Base-by-base conservation (phyloP, 768 basidiomycete genomes). In the Suillus plorans region DNA sequence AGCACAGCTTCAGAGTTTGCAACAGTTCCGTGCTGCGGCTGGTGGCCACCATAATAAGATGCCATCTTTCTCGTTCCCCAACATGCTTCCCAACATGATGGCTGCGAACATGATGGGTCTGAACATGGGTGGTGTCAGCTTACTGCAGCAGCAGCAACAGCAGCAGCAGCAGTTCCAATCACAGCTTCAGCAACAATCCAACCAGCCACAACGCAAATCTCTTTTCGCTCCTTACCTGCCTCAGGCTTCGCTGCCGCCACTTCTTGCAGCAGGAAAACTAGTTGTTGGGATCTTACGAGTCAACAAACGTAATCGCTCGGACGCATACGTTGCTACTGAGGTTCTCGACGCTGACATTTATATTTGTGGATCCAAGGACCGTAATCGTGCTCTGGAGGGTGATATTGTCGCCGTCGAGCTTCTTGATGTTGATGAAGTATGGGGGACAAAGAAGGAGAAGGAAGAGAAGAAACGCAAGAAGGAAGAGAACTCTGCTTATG, bases 401-500 rank as follows among this genome's bases (percentile, higher is more conserved):
- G 97, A 99, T 73, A 97, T 99, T 63, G 95, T 99, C 64, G 97
- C 97, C 25, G 94, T 99, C 28, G 97, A 99, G 77, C 85, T 99
- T 53, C 84, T 99, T 63, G 97, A 99, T 70, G 97, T 99, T 31
- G 95, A 98, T 71, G 96, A 98, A 78, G 96, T 97, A 16, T 94
- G 94, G 94, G 91, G 92, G 10, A 97, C 97, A 6, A 99, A 99
- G 85, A 99, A 99, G 80, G 97, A 99, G 81, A 99, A 99, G 80
- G 97, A 99, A 77, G 97, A 99, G 82, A 99, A 99, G 89, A 99
- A 99, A 82, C 86, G 97, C 73, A 99, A 99, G 82, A 99, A 99
- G 86, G 97, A 99, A 80, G 97, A 99, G 80, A 97, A 96, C 74
- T 90, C 95, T 36, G 94, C 95, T 0, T 98, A 95, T 76, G 97